Evolutionary conservation across 345 rosid genomes (phyloP).

Genomic region (Eutrema yunnanense): DNA sequence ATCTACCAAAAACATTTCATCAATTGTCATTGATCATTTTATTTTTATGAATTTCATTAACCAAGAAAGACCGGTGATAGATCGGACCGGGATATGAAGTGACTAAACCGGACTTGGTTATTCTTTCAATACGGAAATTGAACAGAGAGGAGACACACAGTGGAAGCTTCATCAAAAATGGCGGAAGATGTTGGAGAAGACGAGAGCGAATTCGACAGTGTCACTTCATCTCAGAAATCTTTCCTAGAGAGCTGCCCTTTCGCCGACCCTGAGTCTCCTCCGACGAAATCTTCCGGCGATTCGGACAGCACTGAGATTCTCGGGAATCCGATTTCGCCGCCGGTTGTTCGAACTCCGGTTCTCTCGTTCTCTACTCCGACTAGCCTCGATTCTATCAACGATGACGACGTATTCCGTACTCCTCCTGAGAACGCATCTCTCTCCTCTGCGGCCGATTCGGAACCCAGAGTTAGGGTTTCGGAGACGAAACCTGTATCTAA

Average conservation of each 20-base stretch:
- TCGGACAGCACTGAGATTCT: neutral
- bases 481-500: neutral
- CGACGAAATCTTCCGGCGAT: neutral
- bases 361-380: slow-evolving; percentile 8
- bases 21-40: too few relatives aligned
- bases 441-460: slow-evolving; percentile 16
- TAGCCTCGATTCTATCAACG: slow-evolving; percentile 14
- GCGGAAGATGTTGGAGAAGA: slow-evolving; percentile 8
- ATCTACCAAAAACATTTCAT: neutral
- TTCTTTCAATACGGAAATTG: neutral
- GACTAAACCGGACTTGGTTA: neutral
- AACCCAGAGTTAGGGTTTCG: neutral
- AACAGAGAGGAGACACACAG: neutral
- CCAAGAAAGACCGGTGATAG: neutral
- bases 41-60: too few relatives aligned
- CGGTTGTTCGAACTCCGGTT: neutral
- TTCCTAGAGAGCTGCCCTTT: slow-evolving; percentile 4
- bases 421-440: slow-evolving; percentile 26
- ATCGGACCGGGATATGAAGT: neutral
- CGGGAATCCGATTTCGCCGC: neutral
- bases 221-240: slow-evolving; percentile 22
- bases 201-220: slow-evolving; percentile 14
- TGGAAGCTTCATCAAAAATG: neutral
- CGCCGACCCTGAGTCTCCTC: neutral
- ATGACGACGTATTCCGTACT: slow-evolving; percentile 18